Percentiles rank a stretch among this genome's conserved stretches.
Evolutionary conservation across 2,329 filamentous ascomycete genomes (phyloP).

Genomic region (Diaporthe longicolla): DNA sequence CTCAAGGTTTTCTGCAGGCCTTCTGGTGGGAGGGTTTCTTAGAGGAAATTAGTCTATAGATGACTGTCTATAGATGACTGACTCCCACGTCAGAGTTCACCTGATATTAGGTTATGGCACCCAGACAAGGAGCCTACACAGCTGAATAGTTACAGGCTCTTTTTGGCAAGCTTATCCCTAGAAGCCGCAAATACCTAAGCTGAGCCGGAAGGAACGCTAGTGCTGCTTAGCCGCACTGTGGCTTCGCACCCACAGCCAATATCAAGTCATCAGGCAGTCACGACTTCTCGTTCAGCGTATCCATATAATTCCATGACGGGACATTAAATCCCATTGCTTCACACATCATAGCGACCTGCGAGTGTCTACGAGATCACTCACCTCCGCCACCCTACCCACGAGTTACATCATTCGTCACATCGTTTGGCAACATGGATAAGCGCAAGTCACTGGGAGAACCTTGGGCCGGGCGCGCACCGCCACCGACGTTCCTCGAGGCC

Average conservation of each 20-base stretch:
- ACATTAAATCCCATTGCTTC: background rate
- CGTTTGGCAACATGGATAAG: slow-evolving; percentile 12
- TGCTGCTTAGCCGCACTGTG: background rate
- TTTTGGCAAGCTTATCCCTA: background rate
- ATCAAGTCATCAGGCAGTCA: background rate
- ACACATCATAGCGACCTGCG: background rate
- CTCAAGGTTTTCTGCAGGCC: no score
- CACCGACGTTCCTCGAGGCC: slow-evolving; percentile 21
- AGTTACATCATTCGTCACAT: background rate
- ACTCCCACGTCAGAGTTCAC: background rate
- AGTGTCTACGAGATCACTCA: background rate
- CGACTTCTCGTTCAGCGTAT: background rate
- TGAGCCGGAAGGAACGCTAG: slow-evolving; percentile 10
- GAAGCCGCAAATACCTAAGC: background rate
- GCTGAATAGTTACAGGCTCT: background rate
- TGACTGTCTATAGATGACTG: background rate
- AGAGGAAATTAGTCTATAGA: background rate
- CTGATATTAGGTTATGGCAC: background rate
- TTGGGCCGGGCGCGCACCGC: background rate
- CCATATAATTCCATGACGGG: background rate
- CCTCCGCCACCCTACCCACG: background rate
- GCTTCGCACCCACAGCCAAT: background rate
- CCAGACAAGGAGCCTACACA: background rate
- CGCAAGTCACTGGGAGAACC: background rate
- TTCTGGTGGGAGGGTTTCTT: background rate